These are phyloP conservation scores for Tagetes erecta DNA, from an alignment of 129 eudicot species.

Conservation along the genomic window DNA sequence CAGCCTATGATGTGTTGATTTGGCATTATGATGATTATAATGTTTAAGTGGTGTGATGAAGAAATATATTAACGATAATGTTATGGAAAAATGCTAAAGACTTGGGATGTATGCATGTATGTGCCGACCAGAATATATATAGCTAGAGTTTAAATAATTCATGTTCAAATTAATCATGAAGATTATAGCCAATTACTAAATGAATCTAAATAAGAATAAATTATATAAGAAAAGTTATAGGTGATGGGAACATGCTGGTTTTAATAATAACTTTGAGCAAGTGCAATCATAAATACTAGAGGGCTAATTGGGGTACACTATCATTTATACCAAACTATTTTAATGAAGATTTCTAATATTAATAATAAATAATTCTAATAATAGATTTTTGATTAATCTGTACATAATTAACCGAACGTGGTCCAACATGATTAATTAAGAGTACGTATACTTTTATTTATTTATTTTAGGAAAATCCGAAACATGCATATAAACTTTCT, in stretches of 20 bases:
- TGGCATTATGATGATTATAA: no score
- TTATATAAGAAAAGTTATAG: neutral
- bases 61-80: no score
- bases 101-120: conserved; percentile 9
- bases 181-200: conserved; percentile 6
- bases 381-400: conserved; percentile 1
- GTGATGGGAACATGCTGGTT: conserved; percentile 33
- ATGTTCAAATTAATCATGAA: neutral
- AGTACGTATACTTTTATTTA: neutral
- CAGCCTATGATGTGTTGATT: no score
- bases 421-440: neutral
- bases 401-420: conserved; percentile 6
- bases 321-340: neutral
- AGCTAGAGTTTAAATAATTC: neutral
- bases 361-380: neutral
- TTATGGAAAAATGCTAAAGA: no score
- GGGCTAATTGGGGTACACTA: conserved; percentile 13
- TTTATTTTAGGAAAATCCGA: neutral
- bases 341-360: neutral
- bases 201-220: conserved; percentile 9
- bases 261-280: conserved; percentile 24
- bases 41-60: no score
- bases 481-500: neutral
- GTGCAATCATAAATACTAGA: conserved; percentile 15
- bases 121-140: conserved; percentile 5